These are phyloP conservation scores for Dacryopinax spathularia DNA, from an alignment of 768 basidiomycete genomes.

Conservation along the genomic window DNA sequence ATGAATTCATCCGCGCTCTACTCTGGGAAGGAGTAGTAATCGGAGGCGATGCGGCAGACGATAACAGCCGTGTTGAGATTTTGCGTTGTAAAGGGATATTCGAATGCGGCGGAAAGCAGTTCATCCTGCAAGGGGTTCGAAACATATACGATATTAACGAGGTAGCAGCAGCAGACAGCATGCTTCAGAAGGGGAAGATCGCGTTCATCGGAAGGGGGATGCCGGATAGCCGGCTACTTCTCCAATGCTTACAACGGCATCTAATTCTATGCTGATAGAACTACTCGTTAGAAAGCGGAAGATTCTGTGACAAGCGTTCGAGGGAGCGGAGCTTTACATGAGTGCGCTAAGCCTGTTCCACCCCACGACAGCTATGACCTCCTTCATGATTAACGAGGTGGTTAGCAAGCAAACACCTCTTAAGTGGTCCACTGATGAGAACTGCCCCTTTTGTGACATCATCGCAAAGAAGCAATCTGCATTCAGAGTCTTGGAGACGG, in stretches of 20 bases:
- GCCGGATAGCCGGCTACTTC: constrained; percentile 10
- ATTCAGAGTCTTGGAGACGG: neutral
- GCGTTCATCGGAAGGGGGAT: constrained; percentile 80
- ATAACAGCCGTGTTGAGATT: constrained; percentile 35
- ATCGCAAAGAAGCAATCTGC: neutral
- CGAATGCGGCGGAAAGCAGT: constrained; percentile 36
- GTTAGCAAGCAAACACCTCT: neutral
- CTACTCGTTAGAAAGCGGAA: neutral
- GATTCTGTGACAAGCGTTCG: too few species aligned
- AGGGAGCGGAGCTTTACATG: neutral
- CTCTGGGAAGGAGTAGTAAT: constrained; percentile 66
- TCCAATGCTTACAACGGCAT: neutral
- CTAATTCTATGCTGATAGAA: neutral
- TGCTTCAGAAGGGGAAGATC: constrained; percentile 58
- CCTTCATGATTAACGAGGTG: neutral
- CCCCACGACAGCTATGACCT: too few species aligned
- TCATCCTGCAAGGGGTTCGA: constrained; percentile 82
- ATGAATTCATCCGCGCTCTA: constrained; percentile 64
- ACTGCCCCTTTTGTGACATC: neutral
- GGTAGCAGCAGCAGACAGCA: constrained; percentile 21
- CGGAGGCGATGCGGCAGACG: constrained; percentile 8
- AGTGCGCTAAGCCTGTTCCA: neutral
- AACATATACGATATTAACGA: constrained; percentile 67
- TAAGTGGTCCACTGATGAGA: neutral
- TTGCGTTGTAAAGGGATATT: constrained; percentile 85